Conservation (phyloP, 768 basidiomycete genomes). For the Daedaleopsis nitida region DNA sequence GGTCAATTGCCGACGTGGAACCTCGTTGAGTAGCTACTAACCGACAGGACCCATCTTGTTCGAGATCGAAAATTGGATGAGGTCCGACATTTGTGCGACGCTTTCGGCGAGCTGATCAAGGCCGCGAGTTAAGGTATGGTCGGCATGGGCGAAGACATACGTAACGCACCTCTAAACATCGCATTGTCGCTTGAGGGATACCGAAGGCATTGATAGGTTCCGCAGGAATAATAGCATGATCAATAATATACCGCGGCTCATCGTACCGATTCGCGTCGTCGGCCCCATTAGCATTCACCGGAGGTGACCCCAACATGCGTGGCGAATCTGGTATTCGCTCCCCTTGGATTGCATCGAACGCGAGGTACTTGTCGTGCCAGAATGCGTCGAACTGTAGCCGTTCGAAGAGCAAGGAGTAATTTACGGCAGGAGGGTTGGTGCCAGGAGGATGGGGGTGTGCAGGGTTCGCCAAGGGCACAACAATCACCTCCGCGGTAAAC, state of each 20-base stretch:
- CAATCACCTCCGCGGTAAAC: constrained; percentile 62
- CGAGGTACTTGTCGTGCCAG: constrained; percentile 71
- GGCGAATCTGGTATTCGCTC: constrained; percentile 46
- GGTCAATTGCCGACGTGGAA: neutral
- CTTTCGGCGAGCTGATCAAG: constrained; percentile 70
- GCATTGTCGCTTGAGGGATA: constrained; percentile 87
- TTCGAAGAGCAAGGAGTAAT: constrained; percentile 61
- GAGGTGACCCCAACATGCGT: constrained; percentile 21
- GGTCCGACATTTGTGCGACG: constrained; percentile 76
- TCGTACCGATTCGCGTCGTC: constrained; percentile 58
- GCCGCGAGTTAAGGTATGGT: constrained; percentile 11
- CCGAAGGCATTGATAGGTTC: constrained; percentile 90
- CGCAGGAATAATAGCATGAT: constrained; percentile 67
- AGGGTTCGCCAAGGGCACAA: constrained; percentile 29
- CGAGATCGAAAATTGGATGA: constrained; percentile 66
- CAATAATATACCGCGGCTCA: constrained; percentile 62
- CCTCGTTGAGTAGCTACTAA: constrained; percentile 39
- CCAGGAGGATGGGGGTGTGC: constrained; percentile 10
- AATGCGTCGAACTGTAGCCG: constrained; percentile 75
- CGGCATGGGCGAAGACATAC: neutral
- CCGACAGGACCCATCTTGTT: constrained; percentile 62
- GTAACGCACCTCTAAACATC: constrained; percentile 72
- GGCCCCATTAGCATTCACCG: constrained; percentile 3
- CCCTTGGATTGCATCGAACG: constrained; percentile 63
- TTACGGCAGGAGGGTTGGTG: neutral